phyloP scores from a whole-genome alignment of 148 eudicot species.

The Spergularia bocconei region DNA sequence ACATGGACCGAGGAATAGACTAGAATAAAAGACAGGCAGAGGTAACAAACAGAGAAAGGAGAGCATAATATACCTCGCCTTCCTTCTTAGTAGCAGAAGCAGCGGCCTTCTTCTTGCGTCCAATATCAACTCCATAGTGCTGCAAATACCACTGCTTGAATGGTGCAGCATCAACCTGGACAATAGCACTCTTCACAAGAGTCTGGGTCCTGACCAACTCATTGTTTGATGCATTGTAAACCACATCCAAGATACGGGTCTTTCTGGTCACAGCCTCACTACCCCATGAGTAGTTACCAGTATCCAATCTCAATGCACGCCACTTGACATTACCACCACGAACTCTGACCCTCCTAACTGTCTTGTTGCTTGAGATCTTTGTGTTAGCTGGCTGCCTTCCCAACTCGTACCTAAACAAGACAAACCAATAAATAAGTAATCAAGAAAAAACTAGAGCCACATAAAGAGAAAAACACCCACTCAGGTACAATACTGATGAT shows the following conservation, averaged over 20 bases:
- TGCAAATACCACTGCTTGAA: constrained; percentile 83
- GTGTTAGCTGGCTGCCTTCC: constrained; percentile 95
- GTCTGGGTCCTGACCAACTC: constrained; percentile 91
- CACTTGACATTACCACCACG: constrained; percentile 90
- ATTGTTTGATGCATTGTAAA: constrained; percentile 83
- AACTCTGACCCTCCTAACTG: constrained; percentile 70
- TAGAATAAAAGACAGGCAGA: neutral
- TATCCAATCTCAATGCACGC: constrained; percentile 87
- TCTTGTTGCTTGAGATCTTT: constrained; percentile 74
- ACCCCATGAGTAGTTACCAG: constrained; percentile 87
- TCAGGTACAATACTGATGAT: neutral
- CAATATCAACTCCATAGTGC: constrained; percentile 81
- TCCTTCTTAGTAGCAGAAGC: constrained; percentile 60
- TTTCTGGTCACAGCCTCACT: constrained; percentile 75
- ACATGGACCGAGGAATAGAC: no score
- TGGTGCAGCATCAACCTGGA: constrained; percentile 89
- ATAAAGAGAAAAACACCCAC: neutral
- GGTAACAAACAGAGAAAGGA: neutral
- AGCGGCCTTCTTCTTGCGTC: constrained; percentile 68
- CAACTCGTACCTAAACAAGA: constrained; percentile 65
- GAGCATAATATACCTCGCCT: constrained; percentile 50
- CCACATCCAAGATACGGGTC: constrained; percentile 78
- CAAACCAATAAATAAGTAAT: neutral
- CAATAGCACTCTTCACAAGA: constrained; percentile 78
- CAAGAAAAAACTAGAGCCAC: neutral